Conservation (phyloP, 2,329 filamentous ascomycete genomes). For the Aureobasidium sp. region DNA sequence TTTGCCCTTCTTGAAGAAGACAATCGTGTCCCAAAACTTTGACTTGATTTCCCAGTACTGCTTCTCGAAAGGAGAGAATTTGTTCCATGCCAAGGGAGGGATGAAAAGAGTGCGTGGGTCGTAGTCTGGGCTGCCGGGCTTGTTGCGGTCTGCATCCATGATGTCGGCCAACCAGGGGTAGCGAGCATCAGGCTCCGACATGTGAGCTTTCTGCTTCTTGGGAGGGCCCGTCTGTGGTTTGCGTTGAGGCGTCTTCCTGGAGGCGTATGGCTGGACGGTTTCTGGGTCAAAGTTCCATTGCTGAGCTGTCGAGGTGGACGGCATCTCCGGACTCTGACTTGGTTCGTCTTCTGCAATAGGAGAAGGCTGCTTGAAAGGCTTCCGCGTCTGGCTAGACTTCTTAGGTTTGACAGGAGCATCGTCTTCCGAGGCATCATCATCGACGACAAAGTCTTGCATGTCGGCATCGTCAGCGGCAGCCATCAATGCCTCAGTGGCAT, state of each 20-base stretch:
- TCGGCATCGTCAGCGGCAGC: slow-evolving; percentile 60
- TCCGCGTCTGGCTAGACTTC: slow-evolving; percentile 47
- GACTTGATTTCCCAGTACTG: slow-evolving; percentile 99
- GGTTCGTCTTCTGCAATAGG: slow-evolving; percentile 37
- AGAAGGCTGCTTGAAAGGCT: slow-evolving; percentile 43
- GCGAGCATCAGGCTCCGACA: slow-evolving; percentile 74
- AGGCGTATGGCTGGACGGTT: slow-evolving; percentile 40
- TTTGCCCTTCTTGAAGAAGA: slow-evolving; percentile 99
- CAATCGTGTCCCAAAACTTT: slow-evolving; percentile 93
- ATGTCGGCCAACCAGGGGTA: slow-evolving; percentile 88
- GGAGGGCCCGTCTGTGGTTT: slow-evolving; percentile 22
- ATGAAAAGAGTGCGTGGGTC: slow-evolving; percentile 89
- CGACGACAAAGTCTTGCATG: slow-evolving; percentile 80
- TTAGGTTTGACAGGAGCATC: slow-evolving; percentile 59
- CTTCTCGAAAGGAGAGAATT: slow-evolving; percentile 91
- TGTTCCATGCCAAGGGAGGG: slow-evolving; percentile 68
- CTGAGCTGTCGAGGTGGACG: slow-evolving; percentile 58
- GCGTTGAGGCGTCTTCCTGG: slow-evolving; percentile 25
- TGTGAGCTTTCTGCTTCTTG: slow-evolving; percentile 61
- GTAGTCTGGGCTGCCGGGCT: slow-evolving; percentile 74
- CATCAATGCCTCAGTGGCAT: slow-evolving; percentile 49
- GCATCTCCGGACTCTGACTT: slow-evolving; percentile 38
- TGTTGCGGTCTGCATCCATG: slow-evolving; percentile 74
- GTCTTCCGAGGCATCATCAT: slow-evolving; percentile 72
- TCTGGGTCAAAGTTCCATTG: slow-evolving; percentile 74